Conservation (phyloP, 2,329 filamentous ascomycete genomes). For the Rosellinia necatrix region DNA sequence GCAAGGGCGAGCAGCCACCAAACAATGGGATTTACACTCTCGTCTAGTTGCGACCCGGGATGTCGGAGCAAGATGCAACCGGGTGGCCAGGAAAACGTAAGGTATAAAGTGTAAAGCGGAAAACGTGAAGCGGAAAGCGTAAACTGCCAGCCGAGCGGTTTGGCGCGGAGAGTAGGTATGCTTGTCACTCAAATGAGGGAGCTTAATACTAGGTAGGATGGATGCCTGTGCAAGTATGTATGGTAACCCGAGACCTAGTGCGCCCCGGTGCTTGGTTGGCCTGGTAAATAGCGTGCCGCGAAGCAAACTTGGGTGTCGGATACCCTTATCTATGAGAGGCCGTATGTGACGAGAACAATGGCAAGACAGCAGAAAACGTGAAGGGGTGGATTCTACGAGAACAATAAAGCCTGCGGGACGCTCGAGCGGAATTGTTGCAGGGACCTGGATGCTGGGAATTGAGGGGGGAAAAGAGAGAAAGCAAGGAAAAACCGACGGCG, state of each 20-base stretch:
- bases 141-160: no score
- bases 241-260: no score
- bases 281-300: neutral
- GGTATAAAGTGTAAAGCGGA: no score
- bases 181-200: no score
- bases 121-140: neutral
- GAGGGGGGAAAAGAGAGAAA: constrained; percentile 19
- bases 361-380: neutral
- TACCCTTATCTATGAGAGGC: neutral
- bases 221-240: no score
- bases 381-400: constrained; percentile 16
- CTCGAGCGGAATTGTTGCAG: constrained; percentile 11
- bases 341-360: neutral
- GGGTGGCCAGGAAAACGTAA: neutral
- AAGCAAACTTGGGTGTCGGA: neutral
- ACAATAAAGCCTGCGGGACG: constrained; percentile 12
- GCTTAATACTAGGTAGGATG: no score
- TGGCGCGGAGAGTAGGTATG: no score
- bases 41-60: neutral
- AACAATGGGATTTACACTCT: no score
- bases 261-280: no score
- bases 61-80: neutral
- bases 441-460: constrained; percentile 14
- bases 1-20: neutral
- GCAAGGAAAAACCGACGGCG: constrained; percentile 24